These are phyloP conservation scores for Xanthoceras sorbifolium DNA, from an alignment of 345 rosid species.

Conservation along the genomic window DNA sequence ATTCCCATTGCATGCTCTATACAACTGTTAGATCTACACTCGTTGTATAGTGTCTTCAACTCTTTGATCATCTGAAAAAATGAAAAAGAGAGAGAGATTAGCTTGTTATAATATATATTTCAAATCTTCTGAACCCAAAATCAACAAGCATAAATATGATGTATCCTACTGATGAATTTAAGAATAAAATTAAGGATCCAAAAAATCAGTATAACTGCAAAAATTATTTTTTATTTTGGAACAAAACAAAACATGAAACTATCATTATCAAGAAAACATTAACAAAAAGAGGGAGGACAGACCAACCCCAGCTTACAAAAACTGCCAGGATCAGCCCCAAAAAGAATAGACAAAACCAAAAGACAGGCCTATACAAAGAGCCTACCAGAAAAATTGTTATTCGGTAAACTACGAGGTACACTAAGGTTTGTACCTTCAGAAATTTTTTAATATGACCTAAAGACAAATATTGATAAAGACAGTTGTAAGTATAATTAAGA, in stretches of 20 bases:
- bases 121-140: neutral
- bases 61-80: slow-evolving; percentile 40
- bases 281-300: neutral
- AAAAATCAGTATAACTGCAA: neutral
- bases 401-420: neutral
- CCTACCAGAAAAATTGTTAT: neutral
- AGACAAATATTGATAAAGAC: neutral
- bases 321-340: neutral
- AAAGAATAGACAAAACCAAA: neutral
- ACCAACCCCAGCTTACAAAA: neutral
- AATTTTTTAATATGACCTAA: neutral
- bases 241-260: neutral
- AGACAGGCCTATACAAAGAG: neutral
- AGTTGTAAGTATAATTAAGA: neutral
- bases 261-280: neutral
- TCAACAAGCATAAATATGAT: neutral
- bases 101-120: neutral
- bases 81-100: slow-evolving; percentile 3
- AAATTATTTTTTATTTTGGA: neutral
- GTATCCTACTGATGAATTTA: neutral
- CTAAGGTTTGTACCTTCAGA: neutral
- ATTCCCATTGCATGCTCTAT: slow-evolving; percentile 91
- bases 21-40: slow-evolving; percentile 85
- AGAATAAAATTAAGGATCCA: neutral
- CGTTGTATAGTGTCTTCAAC: slow-evolving; percentile 60